These are phyloP conservation scores for Blastocystis sp. DNA, from an alignment of 352 stramenopile genomes.

Conservation along the genomic window DNA sequence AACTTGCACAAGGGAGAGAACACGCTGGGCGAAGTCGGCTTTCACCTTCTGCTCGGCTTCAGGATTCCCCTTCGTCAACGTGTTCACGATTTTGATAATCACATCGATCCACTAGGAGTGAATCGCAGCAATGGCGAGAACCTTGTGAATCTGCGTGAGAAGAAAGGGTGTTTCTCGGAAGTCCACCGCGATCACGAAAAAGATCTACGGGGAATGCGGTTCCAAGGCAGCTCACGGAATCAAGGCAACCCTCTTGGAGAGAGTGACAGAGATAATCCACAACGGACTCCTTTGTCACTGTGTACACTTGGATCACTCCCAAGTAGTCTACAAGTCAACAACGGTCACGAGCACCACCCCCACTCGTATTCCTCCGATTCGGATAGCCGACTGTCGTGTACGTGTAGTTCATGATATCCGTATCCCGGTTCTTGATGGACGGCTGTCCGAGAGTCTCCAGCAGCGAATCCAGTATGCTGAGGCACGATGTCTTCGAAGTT, in stretches of 20 bases:
- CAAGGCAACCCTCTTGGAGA: not conserved
- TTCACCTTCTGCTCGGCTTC: not conserved
- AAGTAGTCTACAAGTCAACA: constrained; percentile 27
- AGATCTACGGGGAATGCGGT: not conserved
- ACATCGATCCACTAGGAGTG: constrained; percentile 9
- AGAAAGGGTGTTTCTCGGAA: constrained; percentile 20
- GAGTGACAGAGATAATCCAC: not conserved
- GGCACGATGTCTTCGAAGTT: constrained; percentile 17
- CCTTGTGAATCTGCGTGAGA: not conserved
- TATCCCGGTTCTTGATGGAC: constrained; percentile 52
- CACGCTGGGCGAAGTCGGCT: not conserved
- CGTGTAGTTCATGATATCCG: constrained; percentile 53
- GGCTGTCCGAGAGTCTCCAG: constrained; percentile 48
- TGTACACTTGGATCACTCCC: constrained; percentile 9
- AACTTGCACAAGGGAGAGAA: constrained; percentile 1
- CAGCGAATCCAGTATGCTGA: constrained; percentile 15
- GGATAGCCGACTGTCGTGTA: constrained; percentile 46
- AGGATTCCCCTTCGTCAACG: not conserved
- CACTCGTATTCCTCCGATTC: constrained; percentile 35
- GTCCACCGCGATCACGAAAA: constrained; percentile 42
- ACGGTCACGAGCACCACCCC: not conserved
- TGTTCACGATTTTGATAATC: constrained; percentile 1
- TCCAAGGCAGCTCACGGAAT: not conserved
- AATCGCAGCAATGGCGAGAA: not conserved
- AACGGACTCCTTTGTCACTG: not conserved